These are phyloP conservation scores for Heterobasidion irregulare DNA, from an alignment of 1,284 basidiomycete species.

Conservation along the genomic window DNA sequence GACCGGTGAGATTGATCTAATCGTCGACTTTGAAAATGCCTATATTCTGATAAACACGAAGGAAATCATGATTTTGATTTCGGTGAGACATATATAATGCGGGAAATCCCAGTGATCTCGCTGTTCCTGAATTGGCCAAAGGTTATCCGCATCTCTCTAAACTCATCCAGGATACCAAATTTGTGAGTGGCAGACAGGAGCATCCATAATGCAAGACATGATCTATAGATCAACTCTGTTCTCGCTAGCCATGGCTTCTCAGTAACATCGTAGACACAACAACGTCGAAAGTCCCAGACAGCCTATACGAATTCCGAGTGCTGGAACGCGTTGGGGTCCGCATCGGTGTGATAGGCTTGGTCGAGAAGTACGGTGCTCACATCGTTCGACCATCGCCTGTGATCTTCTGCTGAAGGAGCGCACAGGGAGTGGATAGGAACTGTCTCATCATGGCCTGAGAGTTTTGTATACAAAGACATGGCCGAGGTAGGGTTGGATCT, in stretches of 20 bases:
- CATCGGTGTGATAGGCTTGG: slow-evolving; percentile 76
- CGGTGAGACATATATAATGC: slow-evolving; percentile 18
- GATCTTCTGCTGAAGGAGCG: neutral
- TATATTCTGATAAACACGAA: slow-evolving; percentile 14
- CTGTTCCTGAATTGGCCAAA: slow-evolving; percentile 51
- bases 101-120: slow-evolving; percentile 3
- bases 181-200: slow-evolving; percentile 38
- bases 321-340: slow-evolving; percentile 61
- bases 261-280: slow-evolving; percentile 67
- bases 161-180: slow-evolving; percentile 61
- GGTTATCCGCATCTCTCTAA: slow-evolving; percentile 77
- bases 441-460: slow-evolving; percentile 74
- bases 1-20: slow-evolving; percentile 36
- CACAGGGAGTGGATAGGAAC: slow-evolving; percentile 79
- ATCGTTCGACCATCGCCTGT: neutral
- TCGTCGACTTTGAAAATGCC: neutral
- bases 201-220: neutral
- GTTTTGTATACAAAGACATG: slow-evolving; percentile 68
- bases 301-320: slow-evolving; percentile 51
- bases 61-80: slow-evolving; percentile 87
- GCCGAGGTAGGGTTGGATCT: slow-evolving; percentile 53
- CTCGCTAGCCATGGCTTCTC: slow-evolving; percentile 59
- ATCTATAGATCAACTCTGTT: slow-evolving; percentile 2
- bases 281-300: slow-evolving; percentile 49
- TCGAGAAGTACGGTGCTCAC: slow-evolving; percentile 55